phyloP scores from a whole-genome alignment of 768 basidiomycete genomes.

The Tulasnella sp. region DNA sequence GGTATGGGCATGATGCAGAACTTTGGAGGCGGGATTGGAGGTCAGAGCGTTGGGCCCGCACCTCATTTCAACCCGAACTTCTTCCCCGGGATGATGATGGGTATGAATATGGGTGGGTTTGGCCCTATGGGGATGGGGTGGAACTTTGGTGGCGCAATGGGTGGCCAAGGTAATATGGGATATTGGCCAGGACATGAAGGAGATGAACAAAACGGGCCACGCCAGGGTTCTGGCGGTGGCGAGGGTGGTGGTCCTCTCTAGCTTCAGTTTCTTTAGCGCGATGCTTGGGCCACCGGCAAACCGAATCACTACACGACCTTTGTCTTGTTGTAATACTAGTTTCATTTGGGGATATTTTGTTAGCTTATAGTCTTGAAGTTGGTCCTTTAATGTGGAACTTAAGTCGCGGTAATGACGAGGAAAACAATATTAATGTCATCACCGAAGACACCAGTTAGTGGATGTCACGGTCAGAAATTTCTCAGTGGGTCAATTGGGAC shows the following conservation, averaged over 20 bases:
- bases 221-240: background rate
- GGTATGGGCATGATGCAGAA: conserved; percentile 48
- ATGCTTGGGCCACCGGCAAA: too few species aligned
- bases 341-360: too few species aligned
- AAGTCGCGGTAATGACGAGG: too few species aligned
- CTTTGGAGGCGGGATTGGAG: conserved; percentile 46
- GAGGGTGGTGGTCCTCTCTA: background rate
- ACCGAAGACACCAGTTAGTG: too few species aligned
- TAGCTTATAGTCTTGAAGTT: too few species aligned
- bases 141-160: background rate
- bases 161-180: background rate
- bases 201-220: background rate
- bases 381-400: too few species aligned
- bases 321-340: too few species aligned
- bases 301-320: too few species aligned
- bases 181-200: background rate
- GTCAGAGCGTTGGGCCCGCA: conserved; percentile 44
- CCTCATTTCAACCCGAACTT: conserved; percentile 23
- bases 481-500: too few species aligned
- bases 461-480: too few species aligned
- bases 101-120: conserved; percentile 9
- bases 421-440: too few species aligned
- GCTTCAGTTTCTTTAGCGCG: too few species aligned
- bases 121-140: conserved; percentile 4
- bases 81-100: conserved; percentile 23